A percentile compares a stretch with the other conserved stretches of the same genome.
phyloP scores from a whole-genome alignment of 208 protist species.

The Trypanosoma rangeli region DNA sequence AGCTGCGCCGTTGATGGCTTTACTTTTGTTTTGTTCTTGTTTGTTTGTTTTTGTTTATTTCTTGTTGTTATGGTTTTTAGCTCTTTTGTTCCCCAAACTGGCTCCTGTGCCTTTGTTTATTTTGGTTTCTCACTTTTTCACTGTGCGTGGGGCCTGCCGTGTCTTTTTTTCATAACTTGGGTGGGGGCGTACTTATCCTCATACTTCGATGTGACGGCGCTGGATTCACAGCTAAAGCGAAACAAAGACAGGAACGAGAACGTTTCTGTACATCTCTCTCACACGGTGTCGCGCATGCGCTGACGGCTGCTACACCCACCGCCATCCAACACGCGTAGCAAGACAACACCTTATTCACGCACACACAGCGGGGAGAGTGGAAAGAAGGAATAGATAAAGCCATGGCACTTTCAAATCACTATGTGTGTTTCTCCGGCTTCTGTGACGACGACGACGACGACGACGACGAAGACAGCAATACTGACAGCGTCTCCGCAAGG shows the following conservation, averaged over 20 bases:
- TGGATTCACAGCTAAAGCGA: neutral
- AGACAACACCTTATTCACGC: neutral
- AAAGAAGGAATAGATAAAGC: neutral
- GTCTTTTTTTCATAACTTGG: no score
- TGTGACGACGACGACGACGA: slow-evolving; percentile 7
- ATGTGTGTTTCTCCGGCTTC: slow-evolving; percentile 40
- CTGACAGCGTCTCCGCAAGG: neutral
- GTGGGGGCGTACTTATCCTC: no score
- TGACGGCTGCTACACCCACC: neutral
- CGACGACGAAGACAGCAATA: slow-evolving; percentile 6
- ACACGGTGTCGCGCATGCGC: slow-evolving; percentile 1
- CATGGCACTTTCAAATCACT: slow-evolving; percentile 22
- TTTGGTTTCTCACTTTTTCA: neutral
- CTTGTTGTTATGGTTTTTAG: no score
- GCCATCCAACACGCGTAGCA: neutral
- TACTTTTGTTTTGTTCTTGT: no score
- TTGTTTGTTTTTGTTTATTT: no score
- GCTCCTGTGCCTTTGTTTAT: neutral
- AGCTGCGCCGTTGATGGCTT: no score
- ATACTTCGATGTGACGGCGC: no score
- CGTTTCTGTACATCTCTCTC: slow-evolving; percentile 2
- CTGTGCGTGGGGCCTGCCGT: neutral
- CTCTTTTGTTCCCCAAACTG: neutral
- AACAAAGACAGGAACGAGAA: slow-evolving; percentile 9
- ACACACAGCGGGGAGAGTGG: neutral